phyloP scores from a whole-genome alignment of 768 basidiomycete genomes.

The Neoboletus brunneissimus region DNA sequence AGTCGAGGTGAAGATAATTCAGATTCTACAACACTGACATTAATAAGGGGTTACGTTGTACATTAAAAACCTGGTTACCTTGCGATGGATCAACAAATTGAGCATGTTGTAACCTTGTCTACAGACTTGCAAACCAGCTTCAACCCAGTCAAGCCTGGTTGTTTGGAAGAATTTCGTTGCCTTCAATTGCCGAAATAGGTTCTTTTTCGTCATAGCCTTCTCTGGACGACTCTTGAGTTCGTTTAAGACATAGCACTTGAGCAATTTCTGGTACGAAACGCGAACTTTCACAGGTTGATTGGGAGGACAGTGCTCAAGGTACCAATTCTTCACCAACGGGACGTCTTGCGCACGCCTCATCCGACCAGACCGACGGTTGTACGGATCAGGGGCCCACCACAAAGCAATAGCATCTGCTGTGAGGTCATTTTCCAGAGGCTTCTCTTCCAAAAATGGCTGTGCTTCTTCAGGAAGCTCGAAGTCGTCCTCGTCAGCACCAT shows the following conservation, averaged over 20 bases:
- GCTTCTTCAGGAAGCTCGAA: constrained; percentile 81
- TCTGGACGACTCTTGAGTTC: constrained; percentile 85
- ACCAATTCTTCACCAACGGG: constrained; percentile 97
- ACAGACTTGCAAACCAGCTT: constrained; percentile 97
- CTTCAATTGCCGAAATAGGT: constrained; percentile 91
- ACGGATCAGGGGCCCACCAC: constrained; percentile 99
- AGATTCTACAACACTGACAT: constrained; percentile 52
- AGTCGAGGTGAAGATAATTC: constrained; percentile 94
- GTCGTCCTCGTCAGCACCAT: constrained; percentile 79
- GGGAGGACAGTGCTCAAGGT: constrained; percentile 96
- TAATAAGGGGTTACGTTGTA: not conserved
- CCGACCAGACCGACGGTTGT: constrained; percentile 85
- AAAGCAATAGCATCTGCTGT: constrained; percentile 96
- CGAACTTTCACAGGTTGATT: constrained; percentile 96
- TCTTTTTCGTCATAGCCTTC: constrained; percentile 98
- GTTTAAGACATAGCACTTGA: constrained; percentile 95
- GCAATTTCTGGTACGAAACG: constrained; percentile 97
- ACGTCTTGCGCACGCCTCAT: constrained; percentile 95
- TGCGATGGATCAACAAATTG: constrained; percentile 97
- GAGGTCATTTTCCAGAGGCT: constrained; percentile 80
- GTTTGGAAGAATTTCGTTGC: constrained; percentile 99
- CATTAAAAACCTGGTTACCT: constrained; percentile 44
- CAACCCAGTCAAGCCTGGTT: constrained; percentile 97
- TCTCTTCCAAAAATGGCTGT: constrained; percentile 76
- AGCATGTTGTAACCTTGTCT: constrained; percentile 99